These are phyloP conservation scores for Ogataea parapolymorpha DNA, from an alignment of 805 yeast species.

Conservation along the genomic window DNA sequence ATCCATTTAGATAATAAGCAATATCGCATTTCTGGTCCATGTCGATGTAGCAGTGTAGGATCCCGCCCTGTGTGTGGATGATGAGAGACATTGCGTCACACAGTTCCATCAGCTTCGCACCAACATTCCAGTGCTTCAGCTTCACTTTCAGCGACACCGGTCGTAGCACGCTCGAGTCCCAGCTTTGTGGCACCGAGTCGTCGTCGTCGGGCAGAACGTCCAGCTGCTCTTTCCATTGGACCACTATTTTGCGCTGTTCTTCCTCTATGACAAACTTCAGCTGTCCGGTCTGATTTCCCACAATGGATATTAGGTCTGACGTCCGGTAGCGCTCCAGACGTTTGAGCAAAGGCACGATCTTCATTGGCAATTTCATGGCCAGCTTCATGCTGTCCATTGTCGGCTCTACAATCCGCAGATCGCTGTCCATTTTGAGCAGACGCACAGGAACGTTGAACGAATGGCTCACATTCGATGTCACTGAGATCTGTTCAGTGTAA, in stretches of 20 bases:
- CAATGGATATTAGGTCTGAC: constrained; percentile 47
- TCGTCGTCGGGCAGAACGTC: constrained; percentile 37
- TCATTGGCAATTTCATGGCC: constrained; percentile 49
- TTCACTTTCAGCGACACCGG: constrained; percentile 49
- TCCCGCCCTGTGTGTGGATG: constrained; percentile 48
- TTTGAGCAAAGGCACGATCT: constrained; percentile 51
- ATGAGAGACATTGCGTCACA: constrained; percentile 61
- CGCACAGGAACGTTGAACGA: constrained; percentile 71
- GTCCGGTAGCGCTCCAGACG: constrained; percentile 65
- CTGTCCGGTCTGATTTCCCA: constrained; percentile 47
- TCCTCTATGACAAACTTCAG: constrained; percentile 52
- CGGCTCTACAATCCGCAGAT: constrained; percentile 59
- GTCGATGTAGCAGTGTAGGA: constrained; percentile 64
- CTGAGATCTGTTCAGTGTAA: constrained; percentile 45
- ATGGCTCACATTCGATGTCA: constrained; percentile 51
- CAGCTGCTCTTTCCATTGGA: constrained; percentile 57
- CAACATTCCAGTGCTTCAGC: constrained; percentile 66
- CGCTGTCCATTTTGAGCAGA: constrained; percentile 52
- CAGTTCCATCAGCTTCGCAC: constrained; percentile 55
- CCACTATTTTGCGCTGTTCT: constrained; percentile 50
- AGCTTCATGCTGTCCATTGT: constrained; percentile 51
- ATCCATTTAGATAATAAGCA: constrained; percentile 54
- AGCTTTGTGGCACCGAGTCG: constrained; percentile 13
- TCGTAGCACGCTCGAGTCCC: constrained; percentile 16
- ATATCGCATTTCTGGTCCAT: constrained; percentile 63